Percentiles rank a stretch among this genome's conserved stretches.
Evolutionary conservation across 306 rosid species (phyloP).

Genomic region (Geum urbanum): DNA sequence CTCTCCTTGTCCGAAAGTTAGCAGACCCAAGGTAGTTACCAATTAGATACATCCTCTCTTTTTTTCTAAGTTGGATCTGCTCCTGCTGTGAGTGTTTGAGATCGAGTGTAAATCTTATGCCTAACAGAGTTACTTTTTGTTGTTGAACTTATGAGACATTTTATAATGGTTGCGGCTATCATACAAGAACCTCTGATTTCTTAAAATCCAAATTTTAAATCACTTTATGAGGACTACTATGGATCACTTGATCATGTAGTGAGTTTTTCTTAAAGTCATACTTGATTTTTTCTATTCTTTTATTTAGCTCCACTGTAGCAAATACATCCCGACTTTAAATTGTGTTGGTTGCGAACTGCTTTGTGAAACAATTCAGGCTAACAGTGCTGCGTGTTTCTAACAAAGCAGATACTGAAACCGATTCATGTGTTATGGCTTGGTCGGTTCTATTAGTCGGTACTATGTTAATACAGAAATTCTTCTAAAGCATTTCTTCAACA

Average conservation of each 20-base stretch:
- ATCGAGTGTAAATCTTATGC: constrained; percentile 3
- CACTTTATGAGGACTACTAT: neutral
- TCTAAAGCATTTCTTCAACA: constrained; percentile 6
- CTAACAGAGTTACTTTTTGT: neutral
- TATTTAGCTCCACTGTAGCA: neutral
- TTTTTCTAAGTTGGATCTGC: constrained; percentile 19
- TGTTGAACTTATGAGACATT: neutral
- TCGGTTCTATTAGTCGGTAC: neutral
- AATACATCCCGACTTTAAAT: neutral
- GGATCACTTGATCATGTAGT: neutral
- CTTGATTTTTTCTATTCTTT: neutral
- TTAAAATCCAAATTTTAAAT: neutral
- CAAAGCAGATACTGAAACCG: neutral
- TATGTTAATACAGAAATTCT: neutral
- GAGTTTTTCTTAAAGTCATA: neutral
- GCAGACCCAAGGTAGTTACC: constrained; percentile 54
- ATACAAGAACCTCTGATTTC: neutral
- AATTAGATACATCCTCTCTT: constrained; percentile 9
- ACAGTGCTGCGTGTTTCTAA: neutral
- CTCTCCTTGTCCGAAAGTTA: constrained; percentile 79
- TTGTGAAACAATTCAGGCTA: neutral
- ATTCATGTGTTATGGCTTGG: neutral
- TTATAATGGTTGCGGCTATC: neutral
- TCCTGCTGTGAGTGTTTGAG: constrained; percentile 10
- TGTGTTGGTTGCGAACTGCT: neutral